phyloP scores from a whole-genome alignment of 2,329 filamentous ascomycete species.

The Cercospora citrullina region DNA sequence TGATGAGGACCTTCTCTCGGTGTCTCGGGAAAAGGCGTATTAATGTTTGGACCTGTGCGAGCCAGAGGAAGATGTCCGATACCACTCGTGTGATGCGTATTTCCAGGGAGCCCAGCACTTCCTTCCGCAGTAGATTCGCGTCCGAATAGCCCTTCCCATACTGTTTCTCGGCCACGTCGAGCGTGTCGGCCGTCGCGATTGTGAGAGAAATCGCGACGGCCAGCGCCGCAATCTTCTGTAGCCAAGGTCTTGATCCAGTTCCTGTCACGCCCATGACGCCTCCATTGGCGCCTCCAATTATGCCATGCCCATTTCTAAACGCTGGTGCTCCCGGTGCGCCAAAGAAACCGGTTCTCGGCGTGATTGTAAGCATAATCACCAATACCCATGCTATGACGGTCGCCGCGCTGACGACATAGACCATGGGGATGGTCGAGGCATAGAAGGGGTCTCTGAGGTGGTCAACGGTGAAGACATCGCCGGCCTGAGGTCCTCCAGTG shows the following conservation, averaged over 20 bases:
- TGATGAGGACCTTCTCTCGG: slow-evolving; percentile 96
- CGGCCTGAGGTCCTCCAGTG: slow-evolving; percentile 45
- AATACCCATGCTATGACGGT: slow-evolving; percentile 91
- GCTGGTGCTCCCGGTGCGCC: slow-evolving; percentile 61
- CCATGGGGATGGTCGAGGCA: slow-evolving; percentile 86
- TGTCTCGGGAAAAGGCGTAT: slow-evolving; percentile 95
- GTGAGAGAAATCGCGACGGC: slow-evolving; percentile 78
- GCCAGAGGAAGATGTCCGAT: slow-evolving; percentile 94
- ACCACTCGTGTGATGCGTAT: slow-evolving; percentile 89
- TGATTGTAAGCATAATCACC: slow-evolving; percentile 90
- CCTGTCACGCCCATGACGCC: slow-evolving; percentile 66
- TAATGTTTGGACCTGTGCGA: slow-evolving; percentile 93
- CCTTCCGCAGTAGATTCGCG: slow-evolving; percentile 69
- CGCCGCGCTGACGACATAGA: slow-evolving; percentile 87
- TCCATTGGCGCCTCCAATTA: slow-evolving; percentile 76
- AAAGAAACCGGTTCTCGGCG: slow-evolving; percentile 88
- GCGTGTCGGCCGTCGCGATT: slow-evolving; percentile 89
- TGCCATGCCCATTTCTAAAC: slow-evolving; percentile 68
- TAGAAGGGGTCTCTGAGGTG: slow-evolving; percentile 86
- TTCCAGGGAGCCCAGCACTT: slow-evolving; percentile 80
- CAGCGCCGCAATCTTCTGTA: slow-evolving; percentile 71
- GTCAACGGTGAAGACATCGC: slow-evolving; percentile 55
- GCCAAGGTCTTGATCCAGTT: slow-evolving; percentile 87
- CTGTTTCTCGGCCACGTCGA: slow-evolving; percentile 77
- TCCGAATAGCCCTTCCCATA: slow-evolving; percentile 80